Base-by-base conservation (phyloP, 352 stramenopile genomes). In the Pythium myriotylum region DNA sequence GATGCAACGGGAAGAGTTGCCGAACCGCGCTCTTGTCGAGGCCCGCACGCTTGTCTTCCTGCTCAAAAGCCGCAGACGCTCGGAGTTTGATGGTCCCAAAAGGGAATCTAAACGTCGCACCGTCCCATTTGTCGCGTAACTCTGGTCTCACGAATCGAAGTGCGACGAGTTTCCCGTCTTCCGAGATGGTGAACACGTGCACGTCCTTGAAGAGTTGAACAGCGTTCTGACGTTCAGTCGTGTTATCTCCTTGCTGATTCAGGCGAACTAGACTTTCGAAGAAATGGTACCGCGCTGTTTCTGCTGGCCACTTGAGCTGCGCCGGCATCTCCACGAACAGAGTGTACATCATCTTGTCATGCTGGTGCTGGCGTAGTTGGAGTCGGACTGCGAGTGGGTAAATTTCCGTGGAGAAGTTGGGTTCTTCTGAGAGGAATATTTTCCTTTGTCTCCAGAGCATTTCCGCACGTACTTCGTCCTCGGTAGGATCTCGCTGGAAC, bases 221-320 rank as follows among this genome's bases (percentile, higher is more conserved):
- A 3, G 32, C 47, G 6, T 27, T 51, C 16, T 48, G 10, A 13
- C 26, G 2, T 7, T 13, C 47, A n/a, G 23, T 42, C 16, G 6
- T 24, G 3, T 24, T 4, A 1, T 26, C 19, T 9, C 27, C 33
- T 9, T 20, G 14, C 41, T 59, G 26, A 33, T 59, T 59, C 13
- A 32, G 9, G 14, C 40, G 24, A 9, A 65, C n/a, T 14, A 58
- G 19, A 4, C 32, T 37, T 6, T 42, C 35, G 20, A 20, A 65
- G 39, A 65, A 65, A n/a, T 65, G 47, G 26, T 53, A 65, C n/a
- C 53, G 51, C 2, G 58, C 48, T 2, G 48, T 59, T 3, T 33
- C n/a, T 1, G 58, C 58, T 3, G 48, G 40, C 47, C 43, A 56
- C 20, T 54, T 54, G 17, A 65, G 39, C 29, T 53, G 16, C 10